A percentile compares a stretch with the other conserved stretches of the same genome.
Conservation (phyloP, 345 rosid genomes). For the Citrus cavaleriei region DNA sequence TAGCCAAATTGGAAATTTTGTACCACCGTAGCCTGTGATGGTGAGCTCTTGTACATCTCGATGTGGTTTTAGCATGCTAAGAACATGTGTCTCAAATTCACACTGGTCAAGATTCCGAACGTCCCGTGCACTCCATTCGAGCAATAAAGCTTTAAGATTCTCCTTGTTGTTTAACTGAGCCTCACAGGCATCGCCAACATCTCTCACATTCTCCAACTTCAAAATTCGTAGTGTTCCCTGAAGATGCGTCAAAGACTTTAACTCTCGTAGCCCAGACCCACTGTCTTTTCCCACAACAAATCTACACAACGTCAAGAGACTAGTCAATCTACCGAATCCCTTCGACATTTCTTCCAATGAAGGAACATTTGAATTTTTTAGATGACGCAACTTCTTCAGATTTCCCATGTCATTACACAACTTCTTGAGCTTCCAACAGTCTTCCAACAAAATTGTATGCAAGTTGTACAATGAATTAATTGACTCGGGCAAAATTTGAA, state of each 20-base stretch:
- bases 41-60: background rate
- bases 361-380: accelerated
- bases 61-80: background rate
- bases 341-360: too few relatives aligned
- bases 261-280: background rate
- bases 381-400: too few relatives aligned
- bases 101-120: too few relatives aligned
- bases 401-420: too few relatives aligned
- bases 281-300: background rate
- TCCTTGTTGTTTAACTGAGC: background rate
- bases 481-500: too few relatives aligned
- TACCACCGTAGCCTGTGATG: background rate
- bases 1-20: background rate
- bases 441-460: too few relatives aligned
- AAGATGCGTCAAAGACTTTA: background rate
- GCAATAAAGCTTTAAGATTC: background rate
- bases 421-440: too few relatives aligned
- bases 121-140: background rate
- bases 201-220: background rate
- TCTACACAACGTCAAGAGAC: background rate
- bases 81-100: background rate
- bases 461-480: too few relatives aligned
- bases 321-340: too few relatives aligned
- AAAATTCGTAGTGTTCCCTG: accelerated
- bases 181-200: background rate